Conservation (phyloP, 2,329 filamentous ascomycete species). For the Alternaria burnsii region DNA sequence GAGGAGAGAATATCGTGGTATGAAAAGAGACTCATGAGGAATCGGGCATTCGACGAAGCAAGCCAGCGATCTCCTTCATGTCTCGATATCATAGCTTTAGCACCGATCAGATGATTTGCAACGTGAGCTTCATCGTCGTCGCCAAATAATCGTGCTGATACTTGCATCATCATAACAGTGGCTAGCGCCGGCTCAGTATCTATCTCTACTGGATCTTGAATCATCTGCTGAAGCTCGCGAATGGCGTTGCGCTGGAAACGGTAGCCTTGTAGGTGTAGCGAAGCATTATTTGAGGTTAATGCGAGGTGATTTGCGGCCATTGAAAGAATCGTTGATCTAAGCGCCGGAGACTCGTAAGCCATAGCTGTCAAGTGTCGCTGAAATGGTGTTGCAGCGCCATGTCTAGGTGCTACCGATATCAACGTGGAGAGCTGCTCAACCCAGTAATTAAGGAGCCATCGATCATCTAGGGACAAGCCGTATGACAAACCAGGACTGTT, state of each 20-base stretch:
- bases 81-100: constrained; percentile 42
- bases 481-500: constrained; percentile 13
- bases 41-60: constrained; percentile 33
- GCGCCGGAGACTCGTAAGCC: constrained; percentile 34
- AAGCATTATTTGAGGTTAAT: constrained; percentile 27
- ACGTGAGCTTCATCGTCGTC: constrained; percentile 32
- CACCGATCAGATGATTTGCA: constrained; percentile 43
- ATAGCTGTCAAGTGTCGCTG: constrained; percentile 41
- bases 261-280: constrained; percentile 35
- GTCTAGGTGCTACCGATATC: constrained; percentile 37
- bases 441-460: constrained; percentile 42
- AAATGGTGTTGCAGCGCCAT: constrained; percentile 31
- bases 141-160: constrained; percentile 40
- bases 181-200: constrained; percentile 36
- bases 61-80: constrained; percentile 17
- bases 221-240: constrained; percentile 33
- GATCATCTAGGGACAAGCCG: constrained; percentile 29
- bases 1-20: constrained; percentile 47
- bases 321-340: constrained; percentile 42
- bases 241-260: constrained; percentile 42
- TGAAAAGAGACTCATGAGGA: constrained; percentile 42
- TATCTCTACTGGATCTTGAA: constrained; percentile 31
- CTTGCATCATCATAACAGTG: constrained; percentile 47
- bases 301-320: constrained; percentile 45
- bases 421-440: constrained; percentile 34